A percentile compares a stretch with the other conserved stretches of the same genome.
Evolutionary conservation across 2,329 filamentous ascomycete species (phyloP).

Genomic region (Fusarium sp.): DNA sequence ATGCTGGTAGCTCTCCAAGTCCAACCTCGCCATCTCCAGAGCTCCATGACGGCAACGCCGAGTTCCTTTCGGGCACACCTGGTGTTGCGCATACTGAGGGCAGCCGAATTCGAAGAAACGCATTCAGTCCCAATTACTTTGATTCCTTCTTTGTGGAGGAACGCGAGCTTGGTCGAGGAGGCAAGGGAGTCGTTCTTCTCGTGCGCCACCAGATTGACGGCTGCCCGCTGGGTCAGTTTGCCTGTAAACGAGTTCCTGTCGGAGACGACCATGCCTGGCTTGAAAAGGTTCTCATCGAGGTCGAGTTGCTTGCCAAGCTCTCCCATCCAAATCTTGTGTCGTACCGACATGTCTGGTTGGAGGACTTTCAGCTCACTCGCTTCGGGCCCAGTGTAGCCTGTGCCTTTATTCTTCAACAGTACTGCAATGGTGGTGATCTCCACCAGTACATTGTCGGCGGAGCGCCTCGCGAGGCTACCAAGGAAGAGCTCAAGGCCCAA

Average conservation of each 20-base stretch:
- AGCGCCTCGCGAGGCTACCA: slow-evolving; percentile 71
- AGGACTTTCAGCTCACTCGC: slow-evolving; percentile 83
- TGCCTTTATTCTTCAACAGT: slow-evolving; percentile 97
- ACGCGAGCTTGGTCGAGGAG: slow-evolving; percentile 84
- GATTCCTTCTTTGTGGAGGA: slow-evolving; percentile 93
- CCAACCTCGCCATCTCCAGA: slow-evolving; percentile 32
- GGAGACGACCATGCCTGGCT: slow-evolving; percentile 95
- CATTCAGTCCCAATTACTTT: slow-evolving; percentile 94
- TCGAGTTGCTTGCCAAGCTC: slow-evolving; percentile 89
- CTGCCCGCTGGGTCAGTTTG: slow-evolving; percentile 88
- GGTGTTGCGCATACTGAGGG: slow-evolving; percentile 58
- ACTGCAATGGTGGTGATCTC: slow-evolving; percentile 93
- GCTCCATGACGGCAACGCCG: slow-evolving; percentile 47
- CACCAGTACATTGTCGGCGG: slow-evolving; percentile 86
- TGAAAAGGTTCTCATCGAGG: slow-evolving; percentile 92
- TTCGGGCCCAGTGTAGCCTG: slow-evolving; percentile 95
- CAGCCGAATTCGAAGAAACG: slow-evolving; percentile 83
- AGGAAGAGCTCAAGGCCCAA: slow-evolving; percentile 89
- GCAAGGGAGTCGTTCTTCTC: slow-evolving; percentile 94
- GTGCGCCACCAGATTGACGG: slow-evolving; percentile 93
- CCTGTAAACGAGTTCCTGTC: slow-evolving; percentile 96
- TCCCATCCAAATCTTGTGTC: slow-evolving; percentile 96
- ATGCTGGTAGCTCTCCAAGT: slow-evolving; percentile 12
- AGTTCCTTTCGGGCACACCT: slow-evolving; percentile 66
- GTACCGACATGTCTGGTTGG: slow-evolving; percentile 97